phyloP scores from a whole-genome alignment of 495 filamentous ascomycete genomes.

The Mytilinidion resinicola region DNA sequence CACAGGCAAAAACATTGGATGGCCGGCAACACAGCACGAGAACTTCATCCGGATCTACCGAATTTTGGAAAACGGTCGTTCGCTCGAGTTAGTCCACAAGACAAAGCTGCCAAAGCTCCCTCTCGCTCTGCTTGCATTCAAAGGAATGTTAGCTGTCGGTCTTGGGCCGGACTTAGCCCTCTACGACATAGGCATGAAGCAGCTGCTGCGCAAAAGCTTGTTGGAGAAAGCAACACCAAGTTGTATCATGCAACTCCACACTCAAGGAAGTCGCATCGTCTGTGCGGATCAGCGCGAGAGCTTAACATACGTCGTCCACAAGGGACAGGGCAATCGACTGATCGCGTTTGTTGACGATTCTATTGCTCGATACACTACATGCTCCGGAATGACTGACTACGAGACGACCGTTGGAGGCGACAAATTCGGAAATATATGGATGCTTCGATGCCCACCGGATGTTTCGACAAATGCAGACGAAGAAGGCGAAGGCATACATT shows the following conservation, averaged over 20 bases:
- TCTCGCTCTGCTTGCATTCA: slow-evolving; percentile 81
- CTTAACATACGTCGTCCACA: slow-evolving; percentile 87
- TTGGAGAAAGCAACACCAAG: slow-evolving; percentile 64
- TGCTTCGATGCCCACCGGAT: slow-evolving; percentile 80
- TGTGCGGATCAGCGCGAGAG: slow-evolving; percentile 89
- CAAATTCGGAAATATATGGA: slow-evolving; percentile 95
- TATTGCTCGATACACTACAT: slow-evolving; percentile 80
- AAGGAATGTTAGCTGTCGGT: slow-evolving; percentile 80
- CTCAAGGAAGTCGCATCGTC: slow-evolving; percentile 85
- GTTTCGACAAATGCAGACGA: slow-evolving; percentile 85
- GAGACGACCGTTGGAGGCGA: slow-evolving; percentile 93
- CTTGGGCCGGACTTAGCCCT: slow-evolving; percentile 75
- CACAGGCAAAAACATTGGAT: slow-evolving; percentile 77
- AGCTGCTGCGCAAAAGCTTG: slow-evolving; percentile 87
- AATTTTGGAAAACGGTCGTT: slow-evolving; percentile 76
- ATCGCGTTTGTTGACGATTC: slow-evolving; percentile 91
- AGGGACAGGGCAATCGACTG: slow-evolving; percentile 79
- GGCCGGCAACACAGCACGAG: slow-evolving; percentile 61
- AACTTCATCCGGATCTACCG: slow-evolving; percentile 92
- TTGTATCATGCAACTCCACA: slow-evolving; percentile 79
- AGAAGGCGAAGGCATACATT: slow-evolving; percentile 80
- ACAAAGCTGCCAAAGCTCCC: slow-evolving; percentile 85
- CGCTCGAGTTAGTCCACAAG: slow-evolving; percentile 92
- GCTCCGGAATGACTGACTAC: slow-evolving; percentile 91
- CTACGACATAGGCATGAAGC: slow-evolving; percentile 84